Conservation (phyloP, 176 grass and related monocot species). For the Tillandsia fasciculata region DNA sequence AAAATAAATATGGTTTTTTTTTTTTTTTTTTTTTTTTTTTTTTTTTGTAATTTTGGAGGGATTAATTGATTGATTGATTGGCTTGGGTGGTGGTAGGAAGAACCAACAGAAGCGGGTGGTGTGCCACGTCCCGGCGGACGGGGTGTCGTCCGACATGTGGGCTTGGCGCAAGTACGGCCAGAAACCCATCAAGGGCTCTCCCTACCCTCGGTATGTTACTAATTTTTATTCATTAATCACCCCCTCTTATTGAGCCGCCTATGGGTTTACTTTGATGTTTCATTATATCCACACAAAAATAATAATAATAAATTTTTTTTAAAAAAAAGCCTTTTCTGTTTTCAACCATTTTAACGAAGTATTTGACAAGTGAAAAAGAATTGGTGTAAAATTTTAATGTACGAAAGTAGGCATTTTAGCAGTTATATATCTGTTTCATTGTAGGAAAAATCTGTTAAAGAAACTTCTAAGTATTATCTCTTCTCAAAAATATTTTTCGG, state of each 20-base stretch:
- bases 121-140: conserved; percentile 27
- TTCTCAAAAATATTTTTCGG: background rate
- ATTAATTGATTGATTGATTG: too few relatives aligned
- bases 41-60: too few relatives aligned
- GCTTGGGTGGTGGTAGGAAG: conserved; percentile 13
- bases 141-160: conserved; percentile 33
- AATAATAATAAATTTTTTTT: too few relatives aligned
- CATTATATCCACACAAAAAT: too few relatives aligned
- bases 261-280: too few relatives aligned
- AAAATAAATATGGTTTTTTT: background rate
- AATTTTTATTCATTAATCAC: background rate
- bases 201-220: conserved; percentile 32
- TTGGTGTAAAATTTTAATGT: background rate
- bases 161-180: conserved; percentile 52
- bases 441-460: too few relatives aligned
- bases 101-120: conserved; percentile 46
- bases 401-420: background rate
- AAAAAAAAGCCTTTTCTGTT: background rate
- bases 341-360: background rate
- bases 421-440: background rate
- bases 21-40: background rate
- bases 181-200: conserved; percentile 48
- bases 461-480: background rate
- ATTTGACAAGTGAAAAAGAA: too few relatives aligned
- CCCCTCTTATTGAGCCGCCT: too few relatives aligned